Percentiles rank a stretch among this genome's conserved stretches.
Conservation (phyloP, 139 green algal genomes). For the Marvania coccoides region DNA sequence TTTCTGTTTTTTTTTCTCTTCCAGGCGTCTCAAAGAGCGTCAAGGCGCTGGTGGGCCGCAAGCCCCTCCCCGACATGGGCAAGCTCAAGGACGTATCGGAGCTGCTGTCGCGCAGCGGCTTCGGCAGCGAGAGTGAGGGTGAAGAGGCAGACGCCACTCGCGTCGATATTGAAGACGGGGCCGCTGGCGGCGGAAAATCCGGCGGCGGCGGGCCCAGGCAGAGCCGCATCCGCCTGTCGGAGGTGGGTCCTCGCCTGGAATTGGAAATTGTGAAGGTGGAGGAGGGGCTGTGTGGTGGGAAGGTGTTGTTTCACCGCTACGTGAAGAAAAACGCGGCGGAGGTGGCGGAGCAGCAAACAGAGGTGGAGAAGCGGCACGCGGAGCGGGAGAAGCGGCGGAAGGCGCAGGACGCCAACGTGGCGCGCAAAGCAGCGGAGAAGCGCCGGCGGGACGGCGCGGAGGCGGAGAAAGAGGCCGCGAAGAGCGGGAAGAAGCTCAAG, state of each 20-base stretch:
- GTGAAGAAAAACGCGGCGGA: slow-evolving; percentile 53
- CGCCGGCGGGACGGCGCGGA: slow-evolving; percentile 6
- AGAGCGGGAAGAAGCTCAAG: background rate
- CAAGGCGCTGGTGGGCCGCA: slow-evolving; percentile 62
- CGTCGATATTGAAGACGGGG: background rate
- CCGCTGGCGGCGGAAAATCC: background rate
- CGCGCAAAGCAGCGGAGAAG: slow-evolving; percentile 40
- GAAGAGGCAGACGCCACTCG: slow-evolving; percentile 1
- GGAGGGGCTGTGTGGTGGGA: slow-evolving; percentile 83
- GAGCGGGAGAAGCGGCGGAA: slow-evolving; percentile 47
- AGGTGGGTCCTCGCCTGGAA: slow-evolving; percentile 81
- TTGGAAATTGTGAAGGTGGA: slow-evolving; percentile 92
- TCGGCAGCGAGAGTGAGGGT: slow-evolving; percentile 64
- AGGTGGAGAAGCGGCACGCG: slow-evolving; percentile 30
- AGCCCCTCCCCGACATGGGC: slow-evolving; percentile 64
- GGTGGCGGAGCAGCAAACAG: slow-evolving; percentile 34
- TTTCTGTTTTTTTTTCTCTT: too few species aligned
- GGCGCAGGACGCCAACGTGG: slow-evolving; percentile 66
- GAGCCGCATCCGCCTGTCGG: background rate
- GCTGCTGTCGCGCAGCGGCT: slow-evolving; percentile 75
- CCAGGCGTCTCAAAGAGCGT: slow-evolving; percentile 36
- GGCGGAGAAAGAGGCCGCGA: slow-evolving; percentile 10
- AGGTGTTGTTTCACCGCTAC: slow-evolving; percentile 84
- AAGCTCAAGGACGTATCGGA: slow-evolving; percentile 76
- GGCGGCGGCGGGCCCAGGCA: background rate